Evolutionary conservation across 768 basidiomycete genomes (phyloP), one percentile per base, ranked within the genome.

Genomic region (Phaffia australis): DNA sequence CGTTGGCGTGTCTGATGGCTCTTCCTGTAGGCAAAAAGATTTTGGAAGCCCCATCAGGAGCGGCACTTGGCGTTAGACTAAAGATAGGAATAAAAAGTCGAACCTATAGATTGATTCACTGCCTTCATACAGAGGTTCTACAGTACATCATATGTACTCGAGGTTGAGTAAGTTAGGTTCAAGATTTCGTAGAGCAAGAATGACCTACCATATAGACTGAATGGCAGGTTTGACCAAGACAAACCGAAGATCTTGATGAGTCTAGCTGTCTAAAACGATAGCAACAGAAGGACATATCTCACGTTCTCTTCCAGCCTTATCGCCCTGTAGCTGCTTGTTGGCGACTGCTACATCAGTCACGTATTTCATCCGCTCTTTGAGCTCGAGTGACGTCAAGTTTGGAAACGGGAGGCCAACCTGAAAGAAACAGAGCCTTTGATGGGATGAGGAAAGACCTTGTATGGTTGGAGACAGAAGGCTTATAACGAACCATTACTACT

Each of bases 51-150:
- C 46, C 5, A 35, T 29, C 15, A 32, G 51, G 54, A 23, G 23
- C 27, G 30, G 23, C n/a, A 54, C 21, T 6, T 66, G 16, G 50
- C 11, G 27, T 48, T 11, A 48, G 57, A 62, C 6, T 19, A 1
- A 54, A 15, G 23, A 15, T 15, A 30, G 23, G 49, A 50, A 47
- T 60, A 23, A 8, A 35, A n/a, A 9, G 2, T 75, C 85, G 64
- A 58, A 89, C 93, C 94, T 69, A 99, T 95, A 64, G 88, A 90
- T 75, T 99, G 94, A 76, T 99, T 99, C 61, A 99, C 92, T 0
- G 92, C 88, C 70, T 77, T 71, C 76, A 76, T 77, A 66, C 75
- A 76, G 19, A 75, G 66, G 65, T 76, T 77, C 76, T 69, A 69
- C 19, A 69, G 57, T 63, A 46, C 25, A 27, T 30, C 14, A 2